Conservation (phyloP, 2,329 filamentous ascomycete genomes). For the Colletotrichum sp. region DNA sequence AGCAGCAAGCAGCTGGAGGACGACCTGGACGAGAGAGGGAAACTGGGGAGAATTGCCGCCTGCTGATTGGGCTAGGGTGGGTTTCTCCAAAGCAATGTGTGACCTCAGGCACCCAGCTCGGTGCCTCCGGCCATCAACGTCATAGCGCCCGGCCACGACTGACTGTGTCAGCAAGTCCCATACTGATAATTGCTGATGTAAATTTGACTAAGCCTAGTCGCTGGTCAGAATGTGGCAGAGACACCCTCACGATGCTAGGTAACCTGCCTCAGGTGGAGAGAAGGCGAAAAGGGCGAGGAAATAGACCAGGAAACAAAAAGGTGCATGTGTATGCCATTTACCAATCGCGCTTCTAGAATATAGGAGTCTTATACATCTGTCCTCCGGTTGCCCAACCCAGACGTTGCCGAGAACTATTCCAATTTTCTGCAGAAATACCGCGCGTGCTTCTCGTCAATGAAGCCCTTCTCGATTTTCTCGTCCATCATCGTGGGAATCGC, state of each 20-base stretch:
- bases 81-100: not conserved
- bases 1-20: not conserved
- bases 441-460: conserved; percentile 30
- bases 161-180: not conserved
- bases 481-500: conserved; percentile 32
- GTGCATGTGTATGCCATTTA: not conserved
- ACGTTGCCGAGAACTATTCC: not conserved
- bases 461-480: conserved; percentile 31
- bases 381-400: not conserved
- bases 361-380: not conserved
- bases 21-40: not conserved
- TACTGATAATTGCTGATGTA: conserved; percentile 29
- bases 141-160: not conserved
- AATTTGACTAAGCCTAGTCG: conserved; percentile 29
- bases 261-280: not conserved
- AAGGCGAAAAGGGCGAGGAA: not conserved
- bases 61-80: not conserved
- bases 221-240: conserved; percentile 16
- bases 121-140: not conserved
- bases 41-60: not conserved
- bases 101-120: not conserved
- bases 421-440: not conserved
- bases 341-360: not conserved
- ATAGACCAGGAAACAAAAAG: not conserved
- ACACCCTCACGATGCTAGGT: not conserved